Evolutionary conservation across 176 grass and related monocot genomes (phyloP), one percentile per base, ranked within the genome.

Genomic region (Carex pumila): DNA sequence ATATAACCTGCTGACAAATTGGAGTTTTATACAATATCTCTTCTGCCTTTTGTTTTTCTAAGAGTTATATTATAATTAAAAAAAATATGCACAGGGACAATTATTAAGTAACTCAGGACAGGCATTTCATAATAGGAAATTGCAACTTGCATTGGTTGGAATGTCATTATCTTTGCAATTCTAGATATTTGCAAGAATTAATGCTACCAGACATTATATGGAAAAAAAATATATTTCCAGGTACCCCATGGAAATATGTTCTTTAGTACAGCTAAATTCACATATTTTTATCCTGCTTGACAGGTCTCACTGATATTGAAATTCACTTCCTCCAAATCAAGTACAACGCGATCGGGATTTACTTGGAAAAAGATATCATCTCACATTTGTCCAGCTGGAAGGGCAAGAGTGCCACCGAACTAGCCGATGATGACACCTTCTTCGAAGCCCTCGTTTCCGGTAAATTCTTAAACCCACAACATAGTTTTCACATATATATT

Each of bases 261-360:
- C 49, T 73, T 73, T 13, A 32, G 50, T 57, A 57, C 6, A 57
- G 29, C 6, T 57, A 57, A 75, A 78, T 57, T 57, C 6, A 18
- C 14, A 57, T 22, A 73, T 52, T 17, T 52, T 50, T 25, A 60
- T 49, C 12, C 7, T 67, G 17, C 2, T 37, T 11, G 61, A 41
- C 85, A 94, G 94, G 94, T 71, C 71, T 98, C 56, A 98, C 95
- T 14, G 95, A 95, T 86, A 95, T 95, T 29, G 92, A 93, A 88
- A 92, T 98, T 58, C 95, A 98, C 30, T 98, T 93, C 88, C 91
- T 98, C 18, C 95, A 95, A 79, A 98, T 98, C 86, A 98, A 95
- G 82, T 95, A 62, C 84, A 98, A 89, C 59, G 92, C 95, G 11
- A 85, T 98, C 1, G 95, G 92, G 15, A 77, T 95, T 66, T 98